These are phyloP conservation scores for Eucalyptus regnans DNA, from an alignment of 345 rosid species.

Conservation along the genomic window DNA sequence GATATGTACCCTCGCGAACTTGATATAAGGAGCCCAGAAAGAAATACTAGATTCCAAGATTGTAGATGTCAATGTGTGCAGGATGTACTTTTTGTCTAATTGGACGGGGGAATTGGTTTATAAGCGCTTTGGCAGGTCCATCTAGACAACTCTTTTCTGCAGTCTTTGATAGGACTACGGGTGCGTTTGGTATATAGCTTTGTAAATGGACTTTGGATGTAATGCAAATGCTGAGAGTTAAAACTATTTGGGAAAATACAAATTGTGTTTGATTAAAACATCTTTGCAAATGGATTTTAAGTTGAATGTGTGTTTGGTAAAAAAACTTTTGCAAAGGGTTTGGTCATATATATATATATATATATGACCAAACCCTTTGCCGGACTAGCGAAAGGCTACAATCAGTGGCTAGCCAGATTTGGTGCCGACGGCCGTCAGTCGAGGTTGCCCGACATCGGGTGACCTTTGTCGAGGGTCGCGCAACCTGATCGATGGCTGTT, in stretches of 20 bases:
- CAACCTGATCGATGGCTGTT: fast-evolving
- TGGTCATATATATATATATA: no score
- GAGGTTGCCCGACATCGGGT: fast-evolving
- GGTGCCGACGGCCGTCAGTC: fast-evolving
- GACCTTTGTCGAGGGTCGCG: fast-evolving
- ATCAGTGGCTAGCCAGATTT: no score
- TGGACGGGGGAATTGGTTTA: not conserved
- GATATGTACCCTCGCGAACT: not conserved
- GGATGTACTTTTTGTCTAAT: not conserved
- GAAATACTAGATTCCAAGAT: not conserved
- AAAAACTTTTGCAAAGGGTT: no score
- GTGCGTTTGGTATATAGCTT: no score
- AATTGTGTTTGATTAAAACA: no score
- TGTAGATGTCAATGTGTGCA: not conserved
- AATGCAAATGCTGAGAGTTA: no score
- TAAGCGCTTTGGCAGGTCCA: not conserved
- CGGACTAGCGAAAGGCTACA: no score
- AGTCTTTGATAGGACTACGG: not conserved
- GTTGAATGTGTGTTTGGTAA: no score
- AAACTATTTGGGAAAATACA: no score
- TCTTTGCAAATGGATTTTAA: no score
- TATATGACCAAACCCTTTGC: no score
- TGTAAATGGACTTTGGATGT: no score
- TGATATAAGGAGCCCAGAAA: not conserved
- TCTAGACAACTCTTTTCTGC: not conserved